Conservation (phyloP, 345 rosid genomes). For the Camelina neglecta region DNA sequence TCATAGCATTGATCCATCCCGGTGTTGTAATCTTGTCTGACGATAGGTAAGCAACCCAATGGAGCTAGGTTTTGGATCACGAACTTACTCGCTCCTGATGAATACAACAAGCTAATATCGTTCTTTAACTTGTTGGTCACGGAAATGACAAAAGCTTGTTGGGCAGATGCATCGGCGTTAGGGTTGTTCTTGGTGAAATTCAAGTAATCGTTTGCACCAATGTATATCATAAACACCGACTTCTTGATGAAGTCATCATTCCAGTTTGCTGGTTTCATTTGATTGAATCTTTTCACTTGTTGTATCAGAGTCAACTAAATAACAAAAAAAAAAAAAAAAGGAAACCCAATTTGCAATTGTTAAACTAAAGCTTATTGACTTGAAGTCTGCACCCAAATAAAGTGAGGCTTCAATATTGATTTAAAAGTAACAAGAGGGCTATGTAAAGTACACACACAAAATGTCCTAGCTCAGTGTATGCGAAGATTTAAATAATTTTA, state of each 20-base stretch:
- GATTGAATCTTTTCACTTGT: constrained; percentile 35
- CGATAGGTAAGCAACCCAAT: constrained; percentile 48
- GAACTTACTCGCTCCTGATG: constrained; percentile 43
- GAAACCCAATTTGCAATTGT: neutral
- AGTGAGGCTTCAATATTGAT: no score
- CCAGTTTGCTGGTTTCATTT: constrained; percentile 40
- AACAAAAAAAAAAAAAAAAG: neutral
- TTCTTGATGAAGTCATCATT: constrained; percentile 12
- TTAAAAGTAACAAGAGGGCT: neutral
- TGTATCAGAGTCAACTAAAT: constrained; percentile 31
- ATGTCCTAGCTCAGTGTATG: neutral
- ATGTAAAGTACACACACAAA: neutral
- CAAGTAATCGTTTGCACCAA: constrained; percentile 48
- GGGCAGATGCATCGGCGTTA: constrained; percentile 37
- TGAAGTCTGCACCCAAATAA: neutral
- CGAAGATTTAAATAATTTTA: no score
- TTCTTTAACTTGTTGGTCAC: constrained; percentile 36
- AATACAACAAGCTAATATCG: constrained; percentile 29
- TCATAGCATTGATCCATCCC: constrained; percentile 32
- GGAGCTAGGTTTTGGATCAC: constrained; percentile 45
- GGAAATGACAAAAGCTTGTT: constrained; percentile 42
- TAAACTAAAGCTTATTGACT: neutral
- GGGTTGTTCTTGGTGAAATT: constrained; percentile 37
- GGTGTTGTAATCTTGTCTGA: constrained; percentile 31
- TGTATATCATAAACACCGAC: constrained; percentile 41